Evolutionary conservation across 2,329 filamentous ascomycete genomes (phyloP).

Genomic region (Mycosphaerella arachidis): DNA sequence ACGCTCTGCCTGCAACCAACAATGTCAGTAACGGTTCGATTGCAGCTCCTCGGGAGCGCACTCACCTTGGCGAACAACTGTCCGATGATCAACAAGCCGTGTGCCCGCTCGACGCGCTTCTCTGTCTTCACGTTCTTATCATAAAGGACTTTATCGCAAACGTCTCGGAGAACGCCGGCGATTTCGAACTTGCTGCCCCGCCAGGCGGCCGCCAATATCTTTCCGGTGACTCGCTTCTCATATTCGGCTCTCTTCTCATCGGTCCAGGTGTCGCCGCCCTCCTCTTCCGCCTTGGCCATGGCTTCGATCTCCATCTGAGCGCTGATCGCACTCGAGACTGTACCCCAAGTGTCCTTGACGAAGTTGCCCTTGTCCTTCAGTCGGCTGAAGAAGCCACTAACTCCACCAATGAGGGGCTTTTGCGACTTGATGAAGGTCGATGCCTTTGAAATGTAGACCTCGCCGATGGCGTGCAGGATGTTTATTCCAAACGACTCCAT

Average conservation of each 20-base stretch:
- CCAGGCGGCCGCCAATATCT: slow-evolving; percentile 97
- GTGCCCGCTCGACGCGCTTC: slow-evolving; percentile 86
- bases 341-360: slow-evolving; percentile 98
- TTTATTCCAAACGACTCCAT: slow-evolving; percentile 98
- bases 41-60: slow-evolving; percentile 4
- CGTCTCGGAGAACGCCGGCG: slow-evolving; percentile 88
- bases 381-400: slow-evolving; percentile 88
- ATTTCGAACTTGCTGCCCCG: slow-evolving; percentile 96
- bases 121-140: slow-evolving; percentile 71
- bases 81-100: slow-evolving; percentile 82
- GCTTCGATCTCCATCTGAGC: slow-evolving; percentile 98
- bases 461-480: slow-evolving; percentile 89
- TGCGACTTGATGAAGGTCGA: slow-evolving; percentile 87
- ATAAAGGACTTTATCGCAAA: slow-evolving; percentile 83
- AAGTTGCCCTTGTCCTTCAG: slow-evolving; percentile 95
- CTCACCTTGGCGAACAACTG: slow-evolving; percentile 83
- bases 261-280: slow-evolving; percentile 94
- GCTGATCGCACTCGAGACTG: slow-evolving; percentile 91
- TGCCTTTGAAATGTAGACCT: slow-evolving; percentile 84
- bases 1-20: slow-evolving; percentile 63
- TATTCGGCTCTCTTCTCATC: slow-evolving; percentile 96
- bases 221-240: slow-evolving; percentile 91
- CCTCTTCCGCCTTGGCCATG: slow-evolving; percentile 94
- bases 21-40: slow-evolving; percentile 9
- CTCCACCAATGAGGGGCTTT: slow-evolving; percentile 77